phyloP scores from a whole-genome alignment of 108 stramenopile genomes.

The Epipyxis sp. region DNA sequence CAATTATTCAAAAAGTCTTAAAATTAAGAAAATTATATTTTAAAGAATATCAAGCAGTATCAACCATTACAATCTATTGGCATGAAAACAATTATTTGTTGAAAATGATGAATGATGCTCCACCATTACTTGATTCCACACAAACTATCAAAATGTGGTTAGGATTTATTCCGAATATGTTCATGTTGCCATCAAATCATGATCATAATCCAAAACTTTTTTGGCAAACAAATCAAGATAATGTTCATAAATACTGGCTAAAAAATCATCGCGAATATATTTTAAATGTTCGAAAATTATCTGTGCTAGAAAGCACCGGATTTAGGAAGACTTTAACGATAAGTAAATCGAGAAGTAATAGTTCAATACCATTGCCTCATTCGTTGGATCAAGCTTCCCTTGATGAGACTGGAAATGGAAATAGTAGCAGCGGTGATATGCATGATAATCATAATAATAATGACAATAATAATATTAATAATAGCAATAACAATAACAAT shows the following conservation, averaged over 20 bases:
- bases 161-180: neutral
- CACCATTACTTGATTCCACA: neutral
- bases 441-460: neutral
- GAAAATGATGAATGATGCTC: neutral
- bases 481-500: neutral
- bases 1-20: neutral
- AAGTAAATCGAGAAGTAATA: neutral
- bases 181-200: neutral
- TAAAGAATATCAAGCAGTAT: neutral
- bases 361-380: neutral
- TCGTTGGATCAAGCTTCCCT: neutral
- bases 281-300: neutral
- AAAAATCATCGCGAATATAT: neutral
- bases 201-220: neutral
- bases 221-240: neutral
- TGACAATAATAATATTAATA: neutral
- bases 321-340: neutral
- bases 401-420: neutral
- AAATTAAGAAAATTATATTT: neutral
- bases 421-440: neutral
- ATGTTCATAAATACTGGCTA: neutral
- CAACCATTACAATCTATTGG: neutral
- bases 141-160: neutral
- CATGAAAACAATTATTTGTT: neutral
- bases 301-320: neutral